phyloP scores from a whole-genome alignment of 495 filamentous ascomycete species.

The Aspergillus olivimuriae region DNA sequence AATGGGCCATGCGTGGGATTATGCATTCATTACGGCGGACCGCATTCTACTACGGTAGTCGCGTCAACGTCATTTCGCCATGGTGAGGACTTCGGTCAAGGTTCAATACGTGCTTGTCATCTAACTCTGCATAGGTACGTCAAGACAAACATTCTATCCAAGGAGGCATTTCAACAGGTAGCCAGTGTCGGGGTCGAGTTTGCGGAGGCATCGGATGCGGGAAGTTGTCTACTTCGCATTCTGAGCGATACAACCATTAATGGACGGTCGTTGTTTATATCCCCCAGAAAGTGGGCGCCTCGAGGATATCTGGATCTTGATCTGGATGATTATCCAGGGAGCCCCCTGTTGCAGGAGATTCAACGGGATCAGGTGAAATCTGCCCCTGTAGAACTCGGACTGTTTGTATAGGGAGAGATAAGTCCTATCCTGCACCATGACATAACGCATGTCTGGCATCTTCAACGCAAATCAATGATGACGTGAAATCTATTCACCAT shows the following conservation, averaged over 20 bases:
- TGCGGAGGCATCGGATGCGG: slow-evolving; percentile 11
- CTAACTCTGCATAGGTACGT: no score
- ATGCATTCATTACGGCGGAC: slow-evolving; percentile 21
- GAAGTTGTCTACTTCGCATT: slow-evolving; percentile 13
- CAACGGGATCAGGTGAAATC: slow-evolving; percentile 14
- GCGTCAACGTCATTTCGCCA: slow-evolving; percentile 17
- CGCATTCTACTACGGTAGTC: slow-evolving; percentile 14
- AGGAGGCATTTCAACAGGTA: slow-evolving; percentile 9
- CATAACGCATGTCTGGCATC: no score
- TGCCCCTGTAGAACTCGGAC: slow-evolving; percentile 7
- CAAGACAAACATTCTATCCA: slow-evolving; percentile 17
- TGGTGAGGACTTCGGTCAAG: slow-evolving; percentile 8
- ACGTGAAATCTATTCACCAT: no score
- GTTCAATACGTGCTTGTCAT: not conserved
- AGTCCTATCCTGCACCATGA: no score
- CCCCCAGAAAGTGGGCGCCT: slow-evolving; percentile 11
- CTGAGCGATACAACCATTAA: slow-evolving; percentile 13
- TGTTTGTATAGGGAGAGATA: slow-evolving; percentile 10
- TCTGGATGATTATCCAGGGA: slow-evolving; percentile 14
- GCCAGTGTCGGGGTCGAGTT: slow-evolving; percentile 12
- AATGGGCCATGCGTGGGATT: slow-evolving; percentile 27
- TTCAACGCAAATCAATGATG: no score
- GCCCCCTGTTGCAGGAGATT: slow-evolving; percentile 10
- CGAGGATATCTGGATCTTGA: slow-evolving; percentile 15
- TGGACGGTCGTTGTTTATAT: slow-evolving; percentile 15